Conservation (phyloP, 805 yeast species). For the Lipomyces starkeyi region DNA sequence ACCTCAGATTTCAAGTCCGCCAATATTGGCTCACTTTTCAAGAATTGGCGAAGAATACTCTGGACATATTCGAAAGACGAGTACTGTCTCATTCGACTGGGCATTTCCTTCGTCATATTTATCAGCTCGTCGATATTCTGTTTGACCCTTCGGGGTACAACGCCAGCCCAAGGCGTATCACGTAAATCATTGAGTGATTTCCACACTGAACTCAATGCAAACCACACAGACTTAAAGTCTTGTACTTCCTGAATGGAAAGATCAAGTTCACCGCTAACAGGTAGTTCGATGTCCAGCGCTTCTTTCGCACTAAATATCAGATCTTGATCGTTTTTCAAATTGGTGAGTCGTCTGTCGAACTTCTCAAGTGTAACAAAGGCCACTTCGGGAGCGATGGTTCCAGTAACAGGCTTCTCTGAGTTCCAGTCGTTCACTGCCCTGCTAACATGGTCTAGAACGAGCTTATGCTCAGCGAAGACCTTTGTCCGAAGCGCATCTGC, state of each 20-base stretch:
- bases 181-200: conserved; percentile 53
- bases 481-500: conserved; percentile 24
- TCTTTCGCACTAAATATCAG: conserved; percentile 47
- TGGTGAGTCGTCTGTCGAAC: conserved; percentile 41
- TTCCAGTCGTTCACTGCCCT: conserved; percentile 33
- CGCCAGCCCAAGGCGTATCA: conserved; percentile 55
- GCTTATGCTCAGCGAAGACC: conserved; percentile 30
- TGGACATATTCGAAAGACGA: conserved; percentile 70
- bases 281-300: conserved; percentile 48
- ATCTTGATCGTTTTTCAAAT: conserved; percentile 30
- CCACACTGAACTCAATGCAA: conserved; percentile 60
- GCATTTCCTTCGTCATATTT: conserved; percentile 56
- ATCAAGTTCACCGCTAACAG: conserved; percentile 43
- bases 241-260: conserved; percentile 55
- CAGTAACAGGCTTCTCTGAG: conserved; percentile 43
- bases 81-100: conserved; percentile 66
- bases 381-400: conserved; percentile 41
- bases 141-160: conserved; percentile 55
- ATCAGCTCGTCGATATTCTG: conserved; percentile 58
- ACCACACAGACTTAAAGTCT: conserved; percentile 70
- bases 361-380: conserved; percentile 41
- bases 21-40: conserved; percentile 51
- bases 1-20: conserved; percentile 60
- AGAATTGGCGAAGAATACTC: conserved; percentile 50
- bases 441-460: conserved; percentile 18